These are phyloP conservation scores for Pezicula carpinea DNA, from an alignment of 2,329 filamentous ascomycete species.

Conservation along the genomic window DNA sequence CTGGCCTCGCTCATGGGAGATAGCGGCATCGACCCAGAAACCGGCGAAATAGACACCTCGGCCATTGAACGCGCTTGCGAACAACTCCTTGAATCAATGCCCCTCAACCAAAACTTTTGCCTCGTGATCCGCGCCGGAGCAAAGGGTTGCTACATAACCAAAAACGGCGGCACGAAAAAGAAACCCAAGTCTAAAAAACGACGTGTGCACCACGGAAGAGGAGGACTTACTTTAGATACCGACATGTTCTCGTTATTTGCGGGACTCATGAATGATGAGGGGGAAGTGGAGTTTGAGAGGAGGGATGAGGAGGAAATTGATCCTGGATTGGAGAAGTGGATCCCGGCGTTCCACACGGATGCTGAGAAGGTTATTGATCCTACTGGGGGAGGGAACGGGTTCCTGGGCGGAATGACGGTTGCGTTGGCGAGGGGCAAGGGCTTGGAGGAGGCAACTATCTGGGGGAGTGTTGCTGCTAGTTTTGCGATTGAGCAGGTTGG, in stretches of 20 bases:
- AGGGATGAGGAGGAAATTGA: constrained; percentile 51
- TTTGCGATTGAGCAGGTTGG: constrained; percentile 95
- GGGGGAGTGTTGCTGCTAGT: constrained; percentile 79
- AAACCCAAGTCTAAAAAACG: constrained; percentile 13
- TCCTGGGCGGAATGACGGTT: constrained; percentile 60
- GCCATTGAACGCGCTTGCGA: constrained; percentile 57
- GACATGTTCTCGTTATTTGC: constrained; percentile 61
- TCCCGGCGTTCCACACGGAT: constrained; percentile 67
- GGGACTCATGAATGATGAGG: constrained; percentile 50
- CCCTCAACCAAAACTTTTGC: constrained; percentile 53
- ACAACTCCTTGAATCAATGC: constrained; percentile 59
- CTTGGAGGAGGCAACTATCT: constrained; percentile 67
- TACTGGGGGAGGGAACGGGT: constrained; percentile 90
- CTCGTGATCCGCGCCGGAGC: constrained; percentile 69
- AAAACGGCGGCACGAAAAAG: constrained; percentile 24
- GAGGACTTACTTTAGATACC: constrained; percentile 52
- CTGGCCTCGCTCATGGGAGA: constrained; percentile 78
- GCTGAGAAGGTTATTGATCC: constrained; percentile 70
- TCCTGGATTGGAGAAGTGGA: constrained; percentile 59
- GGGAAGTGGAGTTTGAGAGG: constrained; percentile 33
- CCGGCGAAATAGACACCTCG: constrained; percentile 42
- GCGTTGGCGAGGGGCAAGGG: constrained; percentile 54
- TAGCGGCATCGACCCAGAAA: constrained; percentile 32
- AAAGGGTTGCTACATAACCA: constrained; percentile 63
- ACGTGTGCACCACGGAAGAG: constrained; percentile 33